Evolutionary conservation across 768 basidiomycete genomes (phyloP), one percentile per base, ranked within the genome.

Genomic region (Psilocybe azurescens): DNA sequence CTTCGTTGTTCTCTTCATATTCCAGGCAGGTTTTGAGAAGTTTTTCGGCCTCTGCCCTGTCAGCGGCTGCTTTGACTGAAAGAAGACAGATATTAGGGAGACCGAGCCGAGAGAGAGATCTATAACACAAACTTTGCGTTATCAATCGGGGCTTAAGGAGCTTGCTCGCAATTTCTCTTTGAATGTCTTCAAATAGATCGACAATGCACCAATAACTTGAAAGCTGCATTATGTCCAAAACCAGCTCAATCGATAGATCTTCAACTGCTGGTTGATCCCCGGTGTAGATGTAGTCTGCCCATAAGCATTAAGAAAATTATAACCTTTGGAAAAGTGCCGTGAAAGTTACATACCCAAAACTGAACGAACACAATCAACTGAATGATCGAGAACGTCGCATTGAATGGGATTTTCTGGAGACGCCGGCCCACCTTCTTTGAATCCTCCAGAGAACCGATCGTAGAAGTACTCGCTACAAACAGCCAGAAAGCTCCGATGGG

Each of bases 401-500:
- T 13, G 7, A n/a, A 73, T 59, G 3, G 69, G 69, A 33, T 63
- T 24, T 5, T 39, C 49, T 3, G 60, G 39, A 7, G 69, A 70
- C 1, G 66, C 69, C 5, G 61, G 36, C 14, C 61, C 47, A 0
- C 64, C 59, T 57, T 75, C 77, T 28, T 52, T 46, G 52, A 71
- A 73, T 5, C 56, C 64, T 20, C 65, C 73, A 13, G 65, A 70
- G 59, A 80, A 77, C 16, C 65, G 54, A 51, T 72, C 64, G 14
- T 62, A 56, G 63, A 81, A 78, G 60, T 75, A 67, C 13, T 70
- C 65, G 63, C 73, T 75, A 36, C 64, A 72, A 3, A 75, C 76
- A 14, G 75, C 74, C 36, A 84, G 67, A 59, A 79, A 79, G 3
- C 71, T 60, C 4, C 79, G 76, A 64, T 83, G 83, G 1, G 78